A percentile compares a stretch with the other conserved stretches of the same genome.
These are phyloP conservation scores for Atalantia buxifolia DNA, from an alignment of 345 rosid species.

Conservation along the genomic window DNA sequence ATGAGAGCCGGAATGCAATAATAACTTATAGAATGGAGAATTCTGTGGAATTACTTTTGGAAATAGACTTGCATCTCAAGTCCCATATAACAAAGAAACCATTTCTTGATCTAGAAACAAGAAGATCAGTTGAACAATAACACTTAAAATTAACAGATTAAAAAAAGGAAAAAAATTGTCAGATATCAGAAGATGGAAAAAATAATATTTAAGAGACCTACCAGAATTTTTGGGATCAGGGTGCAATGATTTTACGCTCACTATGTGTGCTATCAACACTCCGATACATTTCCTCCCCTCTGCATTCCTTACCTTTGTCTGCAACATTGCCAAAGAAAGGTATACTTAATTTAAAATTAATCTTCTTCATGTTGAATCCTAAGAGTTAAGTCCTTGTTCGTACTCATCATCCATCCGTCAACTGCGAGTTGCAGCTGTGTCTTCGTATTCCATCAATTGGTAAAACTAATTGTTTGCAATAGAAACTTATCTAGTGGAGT, in stretches of 20 bases:
- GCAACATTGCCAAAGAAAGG: slow-evolving; percentile 10
- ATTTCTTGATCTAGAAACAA: slow-evolving; percentile 88
- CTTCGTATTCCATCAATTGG: background rate
- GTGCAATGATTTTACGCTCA: slow-evolving; percentile 81
- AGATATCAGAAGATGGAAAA: background rate
- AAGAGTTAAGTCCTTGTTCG: background rate
- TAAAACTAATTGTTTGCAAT: background rate
- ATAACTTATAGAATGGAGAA: slow-evolving; percentile 39
- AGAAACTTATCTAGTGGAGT: no score
- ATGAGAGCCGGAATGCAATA: background rate
- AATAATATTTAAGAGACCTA: slow-evolving; percentile 18
- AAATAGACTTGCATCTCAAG: slow-evolving; percentile 57
- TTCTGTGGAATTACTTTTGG: slow-evolving; percentile 31
- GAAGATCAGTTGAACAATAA: slow-evolving; percentile 45
- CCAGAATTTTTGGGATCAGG: slow-evolving; percentile 78
- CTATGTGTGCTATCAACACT: slow-evolving; percentile 61
- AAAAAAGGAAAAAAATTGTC: background rate
- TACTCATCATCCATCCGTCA: background rate
- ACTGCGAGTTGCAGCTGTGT: no score
- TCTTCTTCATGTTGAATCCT: background rate
- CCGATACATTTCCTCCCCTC: slow-evolving; percentile 56
- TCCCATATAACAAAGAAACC: slow-evolving; percentile 90
- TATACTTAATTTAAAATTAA: background rate
- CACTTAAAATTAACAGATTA: background rate
- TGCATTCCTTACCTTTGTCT: slow-evolving; percentile 85